Evolutionary conservation across 2,329 filamentous ascomycete species (phyloP), one percentile per base, ranked within the genome.

Genomic region (Tolypocladium tropicale): DNA sequence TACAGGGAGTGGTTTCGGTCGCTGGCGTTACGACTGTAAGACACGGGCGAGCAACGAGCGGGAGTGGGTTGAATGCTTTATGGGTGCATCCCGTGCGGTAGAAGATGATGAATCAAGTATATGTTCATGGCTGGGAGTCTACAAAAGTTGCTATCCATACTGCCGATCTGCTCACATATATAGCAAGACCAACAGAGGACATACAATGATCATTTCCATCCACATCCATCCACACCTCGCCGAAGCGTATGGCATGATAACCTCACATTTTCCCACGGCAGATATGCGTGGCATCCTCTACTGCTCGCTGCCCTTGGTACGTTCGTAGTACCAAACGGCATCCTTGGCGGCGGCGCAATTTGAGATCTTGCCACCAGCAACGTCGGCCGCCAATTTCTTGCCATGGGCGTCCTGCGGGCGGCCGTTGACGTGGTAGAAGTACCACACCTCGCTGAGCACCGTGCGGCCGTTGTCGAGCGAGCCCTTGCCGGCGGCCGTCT

Each of bases 401-500:
- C 71, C 75, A 43, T 77, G 67, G 2, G 72, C 74, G 55, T 76
- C 70, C 70, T 86, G 84, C 7, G 82, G 77, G 18, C 75, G 68
- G 4, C 84, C 84, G 55, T 74, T 76, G 54, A 81, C 79, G 67
- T 86, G 78, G 67, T 80, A 76, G 63, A 85, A 86, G 64, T 87
- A 88, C 83, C 83, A 88, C 14, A 84, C 74, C 74, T 88, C 84
- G 57, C 67, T 77, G 52, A 88, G 61, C 34, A 78, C 73, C 1
- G 82, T 86, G 59, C 71, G 71, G 2, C 84, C 83, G 56, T 72
- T 77, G 62, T 87, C 84, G 2, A 64, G 63, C 2, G 76, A 78
- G 23, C 78, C 78, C 58, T 69, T 74, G 2, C 84, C 84, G 9
- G 77, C 80, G 23, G 66, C 74, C 16, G 84, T 87, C 60, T 77